Evolutionary conservation across 805 yeast species (phyloP).

Genomic region (Zygosaccharomyces pseudorouxii): DNA sequence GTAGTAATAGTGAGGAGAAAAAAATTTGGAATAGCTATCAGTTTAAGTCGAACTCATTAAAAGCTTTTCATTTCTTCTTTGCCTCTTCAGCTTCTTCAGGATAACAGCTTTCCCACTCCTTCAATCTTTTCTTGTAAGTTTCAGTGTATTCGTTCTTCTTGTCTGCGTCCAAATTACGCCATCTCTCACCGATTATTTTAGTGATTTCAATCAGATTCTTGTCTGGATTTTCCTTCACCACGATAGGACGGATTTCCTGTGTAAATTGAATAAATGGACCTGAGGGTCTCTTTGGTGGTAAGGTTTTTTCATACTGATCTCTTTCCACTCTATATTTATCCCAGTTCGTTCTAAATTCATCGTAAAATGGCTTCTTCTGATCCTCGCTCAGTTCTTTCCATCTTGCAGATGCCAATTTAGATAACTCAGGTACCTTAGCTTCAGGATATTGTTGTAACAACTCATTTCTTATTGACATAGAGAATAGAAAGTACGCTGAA

Average conservation of each 20-base stretch:
- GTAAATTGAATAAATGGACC: conserved; percentile 37
- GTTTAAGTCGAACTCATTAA: background rate
- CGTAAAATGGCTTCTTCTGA: conserved; percentile 77
- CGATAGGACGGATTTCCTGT: conserved; percentile 33
- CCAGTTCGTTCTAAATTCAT: conserved; percentile 39
- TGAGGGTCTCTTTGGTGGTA: conserved; percentile 39
- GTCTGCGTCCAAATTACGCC: conserved; percentile 30
- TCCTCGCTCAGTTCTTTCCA: conserved; percentile 80
- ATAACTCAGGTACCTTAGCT: conserved; percentile 38
- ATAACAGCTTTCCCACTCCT: conserved; percentile 38
- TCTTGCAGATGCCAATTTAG: conserved; percentile 75
- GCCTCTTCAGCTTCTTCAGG: conserved; percentile 28
- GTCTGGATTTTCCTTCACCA: conserved; percentile 33
- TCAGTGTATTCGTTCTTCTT: conserved; percentile 33
- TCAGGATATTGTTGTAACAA: conserved; percentile 33
- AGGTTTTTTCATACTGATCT: conserved; percentile 34
- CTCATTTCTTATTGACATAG: conserved; percentile 33
- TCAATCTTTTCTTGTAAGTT: conserved; percentile 35
- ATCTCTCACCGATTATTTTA: conserved; percentile 29
- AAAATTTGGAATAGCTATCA: background rate
- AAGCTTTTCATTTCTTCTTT: conserved; percentile 5
- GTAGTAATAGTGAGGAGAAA: background rate
- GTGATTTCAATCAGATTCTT: conserved; percentile 35
- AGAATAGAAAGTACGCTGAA: conserved; percentile 37
- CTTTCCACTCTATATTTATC: conserved; percentile 34